Base-by-base conservation (phyloP, 169 alveolate genomes). In the Plasmodium chabaudi region DNA sequence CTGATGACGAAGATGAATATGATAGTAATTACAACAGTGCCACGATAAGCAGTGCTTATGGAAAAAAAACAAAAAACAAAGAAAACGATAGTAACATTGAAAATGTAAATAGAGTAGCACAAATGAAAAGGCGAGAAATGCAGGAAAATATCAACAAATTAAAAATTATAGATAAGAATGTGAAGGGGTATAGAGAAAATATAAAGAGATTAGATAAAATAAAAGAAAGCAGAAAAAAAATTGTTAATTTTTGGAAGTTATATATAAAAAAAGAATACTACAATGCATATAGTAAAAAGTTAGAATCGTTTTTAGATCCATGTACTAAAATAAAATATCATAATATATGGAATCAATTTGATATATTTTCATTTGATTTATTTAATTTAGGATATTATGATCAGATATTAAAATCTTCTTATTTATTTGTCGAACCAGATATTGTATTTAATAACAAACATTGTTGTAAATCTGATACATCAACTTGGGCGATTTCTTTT, bases 401-500 rank as follows among this genome's bases (percentile, higher is more conserved):
- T 15, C 67, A 65, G 13, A 67, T 82, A 42, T 67, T 82, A 19
- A 82, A 47, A 47, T 82, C 72, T 17, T 34, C 51, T 17, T 72
- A 67, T 67, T 25, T 82, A 82, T 82, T 55, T 47, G 59, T 82
- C 9, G 71, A 82, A 56, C 84, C 90, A 82, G 90, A 82, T 47
- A 82, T 82, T 47, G 90, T 82, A 7, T 67, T 82, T 67, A 82
- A 67, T 27, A 67, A 82, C 55, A 67, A 67, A 82, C 53, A 44
- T 17, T 51, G 49, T 15, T 42, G 53, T 42, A 55, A 82, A 46
- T 82, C 79, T 7, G 90, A 82, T 59, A 61, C 79, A 5, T 67
- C 84, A 15, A 82, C 90, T 12, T 82, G 90, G 90, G 90, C 90
- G 19, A 82, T 82, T 67, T 82, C 90, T 25, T 82, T 82, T 61